phyloP scores from a whole-genome alignment of 495 filamentous ascomycete genomes.

The Cercophora newfieldiana region DNA sequence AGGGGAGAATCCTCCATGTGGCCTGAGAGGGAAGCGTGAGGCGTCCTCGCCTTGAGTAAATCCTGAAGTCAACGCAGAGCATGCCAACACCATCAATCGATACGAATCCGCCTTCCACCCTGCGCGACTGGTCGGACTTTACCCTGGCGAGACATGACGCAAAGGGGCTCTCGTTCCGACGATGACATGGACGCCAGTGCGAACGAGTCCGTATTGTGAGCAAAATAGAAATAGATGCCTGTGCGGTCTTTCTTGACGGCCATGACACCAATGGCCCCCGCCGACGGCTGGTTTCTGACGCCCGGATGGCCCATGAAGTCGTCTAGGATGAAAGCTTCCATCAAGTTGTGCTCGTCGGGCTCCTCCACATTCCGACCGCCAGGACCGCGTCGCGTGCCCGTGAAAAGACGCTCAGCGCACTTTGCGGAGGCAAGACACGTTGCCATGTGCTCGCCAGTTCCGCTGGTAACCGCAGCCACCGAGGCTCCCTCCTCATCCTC shows the following conservation, averaged over 20 bases:
- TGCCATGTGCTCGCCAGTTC: slow-evolving; percentile 96
- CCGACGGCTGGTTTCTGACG: slow-evolving; percentile 66
- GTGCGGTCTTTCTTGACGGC: slow-evolving; percentile 72
- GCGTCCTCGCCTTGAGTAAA: too few relatives aligned
- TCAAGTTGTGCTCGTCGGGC: slow-evolving; percentile 68
- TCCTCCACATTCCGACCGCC: slow-evolving; percentile 60
- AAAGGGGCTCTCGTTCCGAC: slow-evolving; percentile 65
- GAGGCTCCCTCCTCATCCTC: slow-evolving; percentile 55
- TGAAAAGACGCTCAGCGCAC: slow-evolving; percentile 75
- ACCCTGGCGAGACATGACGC: slow-evolving; percentile 76
- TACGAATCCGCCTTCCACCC: slow-evolving; percentile 50
- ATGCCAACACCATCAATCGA: slow-evolving; percentile 21
- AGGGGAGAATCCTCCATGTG: not conserved
- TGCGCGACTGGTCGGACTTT: slow-evolving; percentile 42
- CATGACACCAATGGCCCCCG: slow-evolving; percentile 80
- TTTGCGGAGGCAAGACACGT: slow-evolving; percentile 80
- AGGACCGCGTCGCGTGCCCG: slow-evolving; percentile 56
- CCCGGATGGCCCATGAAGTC: slow-evolving; percentile 87
- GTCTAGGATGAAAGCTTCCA: slow-evolving; percentile 67
- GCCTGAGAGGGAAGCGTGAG: too few relatives aligned
- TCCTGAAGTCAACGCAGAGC: not conserved
- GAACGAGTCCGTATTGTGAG: slow-evolving; percentile 92
- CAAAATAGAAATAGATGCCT: slow-evolving; percentile 79
- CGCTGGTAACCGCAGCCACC: slow-evolving; percentile 82
- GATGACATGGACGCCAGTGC: slow-evolving; percentile 85